A percentile compares a stretch with the other conserved stretches of the same genome.
Evolutionary conservation across 169 alveolate species (phyloP).

Genomic region (Plasmodium knowlesi): DNA sequence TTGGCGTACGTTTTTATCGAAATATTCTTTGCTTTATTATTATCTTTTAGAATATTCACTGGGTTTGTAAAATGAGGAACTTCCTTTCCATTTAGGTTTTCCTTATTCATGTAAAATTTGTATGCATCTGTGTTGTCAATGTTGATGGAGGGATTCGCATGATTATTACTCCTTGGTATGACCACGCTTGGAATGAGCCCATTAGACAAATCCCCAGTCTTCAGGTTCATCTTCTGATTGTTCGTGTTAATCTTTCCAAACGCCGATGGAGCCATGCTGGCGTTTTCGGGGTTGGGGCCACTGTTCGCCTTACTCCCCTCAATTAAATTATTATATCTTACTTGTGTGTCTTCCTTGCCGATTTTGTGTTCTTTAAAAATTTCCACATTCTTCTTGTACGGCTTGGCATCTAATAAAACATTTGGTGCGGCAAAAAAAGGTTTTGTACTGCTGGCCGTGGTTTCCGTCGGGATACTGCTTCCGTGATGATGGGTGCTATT

Average conservation of each 20-base stretch:
- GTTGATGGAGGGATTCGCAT: neutral
- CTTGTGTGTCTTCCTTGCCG: conserved; percentile 17
- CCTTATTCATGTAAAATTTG: conserved; percentile 28
- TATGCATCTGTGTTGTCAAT: conserved; percentile 10
- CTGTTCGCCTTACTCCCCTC: conserved; percentile 7
- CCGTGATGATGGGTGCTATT: neutral
- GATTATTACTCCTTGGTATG: neutral
- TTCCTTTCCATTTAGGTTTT: conserved; percentile 30
- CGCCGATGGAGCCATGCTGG: neutral
- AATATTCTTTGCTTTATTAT: neutral
- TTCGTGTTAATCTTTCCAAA: neutral
- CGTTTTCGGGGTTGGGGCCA: neutral
- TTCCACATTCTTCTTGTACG: neutral
- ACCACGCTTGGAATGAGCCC: neutral
- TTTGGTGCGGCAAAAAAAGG: neutral
- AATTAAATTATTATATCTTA: conserved; percentile 34
- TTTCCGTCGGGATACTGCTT: neutral
- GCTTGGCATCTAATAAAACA: conserved; percentile 4
- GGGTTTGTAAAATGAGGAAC: conserved; percentile 6
- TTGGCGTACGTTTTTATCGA: neutral
- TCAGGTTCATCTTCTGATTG: conserved; percentile 10
- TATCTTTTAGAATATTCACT: conserved; percentile 27
- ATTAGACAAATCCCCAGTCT: neutral
- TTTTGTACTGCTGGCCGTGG: neutral
- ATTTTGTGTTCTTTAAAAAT: conserved; percentile 25